Base-by-base conservation (phyloP, 2,329 filamentous ascomycete species). In the Cercospora beticola region DNA sequence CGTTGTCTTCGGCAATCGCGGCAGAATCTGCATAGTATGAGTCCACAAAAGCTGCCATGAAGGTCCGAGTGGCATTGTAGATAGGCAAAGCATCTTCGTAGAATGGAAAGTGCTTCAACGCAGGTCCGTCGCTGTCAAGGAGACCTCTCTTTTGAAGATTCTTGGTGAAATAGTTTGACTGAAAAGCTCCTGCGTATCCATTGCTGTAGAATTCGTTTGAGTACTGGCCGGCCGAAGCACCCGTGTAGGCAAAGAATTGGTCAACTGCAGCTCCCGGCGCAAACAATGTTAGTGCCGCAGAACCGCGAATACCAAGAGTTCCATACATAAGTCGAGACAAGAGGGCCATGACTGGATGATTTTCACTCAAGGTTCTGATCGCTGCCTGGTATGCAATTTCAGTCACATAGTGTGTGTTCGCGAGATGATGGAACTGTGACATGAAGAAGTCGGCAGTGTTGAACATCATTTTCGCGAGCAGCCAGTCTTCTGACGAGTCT, bases 381-480 rank as follows among this genome's bases (percentile, higher is more conserved):
- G 83, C 83, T 12, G 84, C 82, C 68, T 82, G 72, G 73, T 82
- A 82, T 0, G 80, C 79, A 62, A 81, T 79, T 70, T 86, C 83
- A 3, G 78, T 74, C 10, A 83, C 79, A 16, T 78, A 79, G 69
- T 86, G 84, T 0, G 80, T 81, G n/a, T 75, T 75, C 1, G 80
- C 79, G 1, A 85, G 75, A 69, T 85, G 83, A 66, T 80, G 78
- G 75, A 79, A 81, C 63, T 84, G 81, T 0, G 77, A 76, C 67
- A 82, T 79, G 75, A 81, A 85, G 40, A 85, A 77, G 70, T 85
- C 82, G 62, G 85, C 84, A 28, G 77, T 74, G 61, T 84, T 84
- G 72, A 83, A 84, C 71, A 83, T 78, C 54, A 85, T 81, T 76
- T 86, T 86, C 5, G 84, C 84, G 4, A 86, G 74, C 5, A 84